Evolutionary conservation across 179 eudicot genomes (phyloP), one percentile per base, ranked within the genome.

Genomic region (Drosera spatulata): DNA sequence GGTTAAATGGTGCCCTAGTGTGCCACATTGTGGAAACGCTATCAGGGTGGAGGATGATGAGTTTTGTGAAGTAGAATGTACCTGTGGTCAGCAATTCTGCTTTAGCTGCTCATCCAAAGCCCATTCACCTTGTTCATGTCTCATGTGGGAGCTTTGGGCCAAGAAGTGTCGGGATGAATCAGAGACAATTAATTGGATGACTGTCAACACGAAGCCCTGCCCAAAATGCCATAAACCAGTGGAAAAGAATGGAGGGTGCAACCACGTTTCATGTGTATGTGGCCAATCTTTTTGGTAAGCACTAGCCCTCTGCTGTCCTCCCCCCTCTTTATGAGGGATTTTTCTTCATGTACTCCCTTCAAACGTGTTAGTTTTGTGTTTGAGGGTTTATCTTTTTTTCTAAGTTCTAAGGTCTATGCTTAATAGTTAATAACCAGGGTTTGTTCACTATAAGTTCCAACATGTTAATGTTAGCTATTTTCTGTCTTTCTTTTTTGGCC

Each of bases 1-100:
- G 77, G 84, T 82, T 7, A 79, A 79, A 58, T 82, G 87, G 84
- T 82, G 87, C 61, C 84, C 84, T 38, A 79, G 87, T 67, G 71
- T 69, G 59, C 87, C 87, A 7, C 84, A 82, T 67, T 82, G 87
- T 69, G 87, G 87, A 50, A 79, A 77, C 59, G 84, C 87, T 40
- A 77, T 82, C 40, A 80, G 84, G 6, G 68, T 77, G 56, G 82
- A 76, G 44, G 62, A 67, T 59, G 77, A 77, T 60, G 67, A 70
- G 38, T 69, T 56, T n/a, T 72, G 82, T 38, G 87, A 82, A 66
- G 78, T 82, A 62, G 87, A 82, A 68, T 82, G 87, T 62, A 60
- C 73, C 37, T 82, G 87, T 52, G 87, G 87, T 52, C 9, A 59
- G 41, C 84, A 82, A 50, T 82, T 79, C 59, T 82, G 87, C 69